Evolutionary conservation across 169 alveolate species (phyloP).

Genomic region (Toxoplasma gondii): DNA sequence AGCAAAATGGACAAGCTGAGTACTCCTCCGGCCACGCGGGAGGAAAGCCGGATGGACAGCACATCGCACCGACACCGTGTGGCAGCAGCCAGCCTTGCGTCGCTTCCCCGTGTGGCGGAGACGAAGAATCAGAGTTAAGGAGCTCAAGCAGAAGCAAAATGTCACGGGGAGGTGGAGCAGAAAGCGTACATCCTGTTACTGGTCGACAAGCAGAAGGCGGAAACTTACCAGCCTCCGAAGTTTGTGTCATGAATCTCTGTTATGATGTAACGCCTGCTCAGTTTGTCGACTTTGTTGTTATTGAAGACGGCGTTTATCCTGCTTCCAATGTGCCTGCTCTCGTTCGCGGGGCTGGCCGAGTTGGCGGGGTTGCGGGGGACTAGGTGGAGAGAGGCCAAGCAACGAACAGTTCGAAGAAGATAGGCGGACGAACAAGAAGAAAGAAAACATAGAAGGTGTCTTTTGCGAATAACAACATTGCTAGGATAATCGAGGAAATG

Average conservation of each 20-base stretch:
- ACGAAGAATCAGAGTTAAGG: neutral
- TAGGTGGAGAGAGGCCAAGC: neutral
- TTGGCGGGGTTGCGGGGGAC: neutral
- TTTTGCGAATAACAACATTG: too few relatives aligned
- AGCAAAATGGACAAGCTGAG: neutral
- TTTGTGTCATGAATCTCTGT: slow-evolving; percentile 7
- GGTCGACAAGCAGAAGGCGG: neutral
- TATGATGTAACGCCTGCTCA: slow-evolving; percentile 47
- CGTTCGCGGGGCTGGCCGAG: neutral
- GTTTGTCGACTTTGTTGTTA: slow-evolving; percentile 28
- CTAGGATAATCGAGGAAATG: too few relatives aligned
- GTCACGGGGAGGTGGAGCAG: neutral
- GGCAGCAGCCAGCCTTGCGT: neutral
- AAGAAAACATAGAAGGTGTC: too few relatives aligned
- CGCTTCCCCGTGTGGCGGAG: neutral
- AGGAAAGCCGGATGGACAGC: neutral
- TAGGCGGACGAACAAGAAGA: too few relatives aligned
- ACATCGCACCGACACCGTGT: neutral
- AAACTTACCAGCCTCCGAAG: neutral
- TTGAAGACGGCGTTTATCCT: slow-evolving; percentile 51
- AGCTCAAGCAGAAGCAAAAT: neutral
- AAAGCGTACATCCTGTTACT: neutral
- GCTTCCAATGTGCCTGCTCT: slow-evolving; percentile 26
- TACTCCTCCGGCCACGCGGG: neutral
- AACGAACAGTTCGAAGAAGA: too few relatives aligned